Conservation (phyloP, 768 basidiomycete genomes). For the Mycena sanguinolenta region DNA sequence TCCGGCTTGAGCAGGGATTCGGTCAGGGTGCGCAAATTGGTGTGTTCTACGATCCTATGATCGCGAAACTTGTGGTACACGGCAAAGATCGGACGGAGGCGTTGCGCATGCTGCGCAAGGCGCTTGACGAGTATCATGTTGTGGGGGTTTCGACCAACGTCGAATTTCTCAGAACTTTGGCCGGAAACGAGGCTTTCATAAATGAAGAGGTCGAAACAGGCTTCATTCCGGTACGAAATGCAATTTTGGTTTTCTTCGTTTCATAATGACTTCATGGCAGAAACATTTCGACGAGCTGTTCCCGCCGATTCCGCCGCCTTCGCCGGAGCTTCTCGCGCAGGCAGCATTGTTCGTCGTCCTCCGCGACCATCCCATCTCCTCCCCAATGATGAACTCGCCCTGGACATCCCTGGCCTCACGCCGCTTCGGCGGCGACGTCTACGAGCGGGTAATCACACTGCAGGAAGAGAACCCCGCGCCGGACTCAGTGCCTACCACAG, state of each 20-base stretch:
- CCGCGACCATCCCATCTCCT: conserved; percentile 62
- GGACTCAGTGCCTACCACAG: conserved; percentile 52
- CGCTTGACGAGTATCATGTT: conserved; percentile 89
- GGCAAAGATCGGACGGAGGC: conserved; percentile 89
- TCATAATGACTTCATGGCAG: conserved; percentile 53
- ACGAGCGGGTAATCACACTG: conserved; percentile 73
- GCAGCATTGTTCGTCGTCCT: conserved; percentile 83
- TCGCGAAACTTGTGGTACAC: conserved; percentile 92
- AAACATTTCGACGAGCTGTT: conserved; percentile 90
- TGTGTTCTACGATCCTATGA: conserved; percentile 93
- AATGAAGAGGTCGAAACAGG: conserved; percentile 90
- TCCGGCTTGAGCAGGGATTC: conserved; percentile 94
- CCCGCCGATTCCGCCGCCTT: conserved; percentile 70
- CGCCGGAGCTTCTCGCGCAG: conserved; percentile 77
- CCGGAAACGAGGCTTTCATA: conserved; percentile 83
- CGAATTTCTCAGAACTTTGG: conserved; percentile 85
- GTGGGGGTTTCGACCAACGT: conserved; percentile 94
- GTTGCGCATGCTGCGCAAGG: conserved; percentile 81
- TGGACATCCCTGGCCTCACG: conserved; percentile 81
- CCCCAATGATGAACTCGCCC: conserved; percentile 58
- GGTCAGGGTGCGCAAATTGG: conserved; percentile 83
- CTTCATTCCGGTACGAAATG: conserved; percentile 79
- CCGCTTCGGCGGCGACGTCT: conserved; percentile 83
- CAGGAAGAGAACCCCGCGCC: conserved; percentile 65
- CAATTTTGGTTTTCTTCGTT: conserved; percentile 19